phyloP scores from a whole-genome alignment of 176 grass and related monocot species.

The Otatea glauca region DNA sequence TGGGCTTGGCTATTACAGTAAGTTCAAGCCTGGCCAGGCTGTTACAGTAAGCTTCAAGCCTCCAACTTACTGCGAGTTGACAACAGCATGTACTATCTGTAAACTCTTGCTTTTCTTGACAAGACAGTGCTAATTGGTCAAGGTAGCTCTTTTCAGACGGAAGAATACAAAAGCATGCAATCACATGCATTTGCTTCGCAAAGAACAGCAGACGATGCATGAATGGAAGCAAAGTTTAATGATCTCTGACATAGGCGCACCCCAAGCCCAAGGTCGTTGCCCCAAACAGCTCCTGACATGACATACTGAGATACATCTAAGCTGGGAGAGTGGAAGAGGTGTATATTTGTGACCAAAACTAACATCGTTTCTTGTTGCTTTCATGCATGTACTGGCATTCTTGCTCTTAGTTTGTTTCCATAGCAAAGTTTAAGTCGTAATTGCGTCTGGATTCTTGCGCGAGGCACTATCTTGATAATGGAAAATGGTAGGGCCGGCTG shows the following conservation, averaged over 20 bases:
- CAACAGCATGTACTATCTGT: not conserved
- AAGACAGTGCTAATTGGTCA: not conserved
- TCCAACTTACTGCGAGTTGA: not conserved
- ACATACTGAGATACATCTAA: not conserved
- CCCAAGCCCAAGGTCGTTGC: conserved; percentile 7
- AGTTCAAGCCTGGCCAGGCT: too few species aligned
- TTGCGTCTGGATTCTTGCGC: conserved; percentile 16
- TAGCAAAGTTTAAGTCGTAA: not conserved
- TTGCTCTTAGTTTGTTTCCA: too few species aligned
- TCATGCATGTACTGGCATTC: conserved; percentile 4
- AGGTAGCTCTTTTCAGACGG: not conserved
- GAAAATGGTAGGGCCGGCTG: conserved; percentile 33
- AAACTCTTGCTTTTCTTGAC: not conserved
- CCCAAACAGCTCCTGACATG: conserved; percentile 20
- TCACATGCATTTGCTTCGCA: conserved; percentile 39
- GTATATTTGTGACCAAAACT: not conserved
- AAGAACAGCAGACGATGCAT: conserved; percentile 11
- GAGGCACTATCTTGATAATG: not conserved
- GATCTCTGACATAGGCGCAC: not conserved
- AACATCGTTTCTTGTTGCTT: conserved; percentile 28
- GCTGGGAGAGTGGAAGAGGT: not conserved
- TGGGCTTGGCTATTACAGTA: too few species aligned
- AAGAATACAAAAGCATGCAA: not conserved
- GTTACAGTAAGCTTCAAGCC: not conserved
- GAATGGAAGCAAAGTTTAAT: conserved; percentile 22